Conservation (phyloP, 1,284 basidiomycete genomes). For the Pyrrhoderma noxium region DNA sequence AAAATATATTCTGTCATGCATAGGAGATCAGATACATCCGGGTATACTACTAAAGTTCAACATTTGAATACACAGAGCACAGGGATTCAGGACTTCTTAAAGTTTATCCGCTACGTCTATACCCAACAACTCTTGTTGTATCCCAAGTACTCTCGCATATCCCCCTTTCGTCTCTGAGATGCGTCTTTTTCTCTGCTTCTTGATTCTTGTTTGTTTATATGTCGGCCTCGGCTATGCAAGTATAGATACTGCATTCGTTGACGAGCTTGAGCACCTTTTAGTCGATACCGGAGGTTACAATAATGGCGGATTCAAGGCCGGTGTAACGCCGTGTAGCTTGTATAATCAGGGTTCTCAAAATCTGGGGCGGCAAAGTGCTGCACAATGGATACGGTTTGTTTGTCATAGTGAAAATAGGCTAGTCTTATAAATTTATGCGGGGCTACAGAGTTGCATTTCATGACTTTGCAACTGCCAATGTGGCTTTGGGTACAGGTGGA, state of each 20-base stretch:
- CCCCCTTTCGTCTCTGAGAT: too few species aligned
- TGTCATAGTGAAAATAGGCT: background rate
- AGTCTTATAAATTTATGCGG: background rate
- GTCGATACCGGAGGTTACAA: slow-evolving; percentile 13
- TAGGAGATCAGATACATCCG: too few species aligned
- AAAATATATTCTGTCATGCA: too few species aligned
- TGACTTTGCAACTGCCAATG: slow-evolving; percentile 25
- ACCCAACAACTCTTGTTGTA: too few species aligned
- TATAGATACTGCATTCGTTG: slow-evolving; percentile 4
- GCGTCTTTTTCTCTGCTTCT: too few species aligned
- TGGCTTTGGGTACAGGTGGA: slow-evolving; percentile 24
- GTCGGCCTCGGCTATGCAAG: too few species aligned
- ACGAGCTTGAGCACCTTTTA: slow-evolving; percentile 12
- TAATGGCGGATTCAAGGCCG: slow-evolving; percentile 6
- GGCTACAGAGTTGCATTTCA: slow-evolving; percentile 19
- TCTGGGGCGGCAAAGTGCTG: slow-evolving; percentile 7
- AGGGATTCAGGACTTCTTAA: too few species aligned
- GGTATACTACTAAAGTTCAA: too few species aligned
- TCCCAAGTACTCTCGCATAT: too few species aligned
- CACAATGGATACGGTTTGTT: slow-evolving; percentile 12
- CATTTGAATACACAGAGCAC: too few species aligned
- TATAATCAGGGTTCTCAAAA: slow-evolving; percentile 10
- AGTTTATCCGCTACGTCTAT: too few species aligned
- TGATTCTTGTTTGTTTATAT: too few species aligned
- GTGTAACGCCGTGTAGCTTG: slow-evolving; percentile 10